These are phyloP conservation scores for Candida peoriensis DNA, from an alignment of 805 yeast species.

Conservation along the genomic window DNA sequence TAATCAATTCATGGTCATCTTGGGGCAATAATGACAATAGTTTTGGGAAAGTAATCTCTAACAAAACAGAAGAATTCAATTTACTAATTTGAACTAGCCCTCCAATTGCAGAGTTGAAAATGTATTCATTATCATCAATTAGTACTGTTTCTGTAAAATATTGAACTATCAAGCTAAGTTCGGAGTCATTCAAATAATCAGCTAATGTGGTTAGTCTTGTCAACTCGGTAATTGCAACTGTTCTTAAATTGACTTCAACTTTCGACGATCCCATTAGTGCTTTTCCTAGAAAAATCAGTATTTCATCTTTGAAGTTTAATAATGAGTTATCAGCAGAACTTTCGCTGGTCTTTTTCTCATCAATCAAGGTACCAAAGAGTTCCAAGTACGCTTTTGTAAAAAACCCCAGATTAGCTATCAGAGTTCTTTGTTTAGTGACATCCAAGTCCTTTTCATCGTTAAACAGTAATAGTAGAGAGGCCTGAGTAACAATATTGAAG, in stretches of 20 bases:
- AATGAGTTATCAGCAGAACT: constrained; percentile 32
- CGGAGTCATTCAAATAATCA: constrained; percentile 46
- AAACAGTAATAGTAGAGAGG: constrained; percentile 41
- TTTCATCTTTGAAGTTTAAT: constrained; percentile 52
- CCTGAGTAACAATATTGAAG: constrained; percentile 45
- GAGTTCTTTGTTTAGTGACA: constrained; percentile 51
- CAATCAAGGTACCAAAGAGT: constrained; percentile 34
- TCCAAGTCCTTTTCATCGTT: constrained; percentile 33
- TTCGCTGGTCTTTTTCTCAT: constrained; percentile 1
- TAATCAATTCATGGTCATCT: constrained; percentile 27
- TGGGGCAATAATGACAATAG: constrained; percentile 48
- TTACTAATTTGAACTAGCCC: constrained; percentile 47
- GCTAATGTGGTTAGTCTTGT: constrained; percentile 48
- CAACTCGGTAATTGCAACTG: constrained; percentile 61
- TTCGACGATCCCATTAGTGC: constrained; percentile 63
- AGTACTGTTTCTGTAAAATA: constrained; percentile 60
- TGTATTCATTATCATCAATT: constrained; percentile 43
- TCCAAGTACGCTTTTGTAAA: constrained; percentile 45
- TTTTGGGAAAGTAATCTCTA: constrained; percentile 48
- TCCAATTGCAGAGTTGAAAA: constrained; percentile 47
- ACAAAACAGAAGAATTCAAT: constrained; percentile 34
- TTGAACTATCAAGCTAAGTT: constrained; percentile 56
- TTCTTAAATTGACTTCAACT: constrained; percentile 63
- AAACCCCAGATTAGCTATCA: constrained; percentile 56
- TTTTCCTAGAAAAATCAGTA: constrained; percentile 63